phyloP scores from a whole-genome alignment of 176 grass and related monocot species.

The Bothriochloa decipiens region DNA sequence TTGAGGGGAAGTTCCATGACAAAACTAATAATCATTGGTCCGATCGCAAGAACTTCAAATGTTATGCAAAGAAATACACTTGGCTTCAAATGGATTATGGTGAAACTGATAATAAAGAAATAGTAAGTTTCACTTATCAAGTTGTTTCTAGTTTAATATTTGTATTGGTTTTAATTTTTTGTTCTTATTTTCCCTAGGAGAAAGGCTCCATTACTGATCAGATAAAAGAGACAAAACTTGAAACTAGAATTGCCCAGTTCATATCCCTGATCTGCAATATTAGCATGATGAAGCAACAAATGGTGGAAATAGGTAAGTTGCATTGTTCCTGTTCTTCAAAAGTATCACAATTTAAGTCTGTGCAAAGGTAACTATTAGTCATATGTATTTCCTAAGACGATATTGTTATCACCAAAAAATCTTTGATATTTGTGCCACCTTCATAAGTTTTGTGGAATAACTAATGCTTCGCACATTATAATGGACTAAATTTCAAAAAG shows the following conservation, averaged over 20 bases:
- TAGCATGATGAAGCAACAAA: slow-evolving; percentile 99
- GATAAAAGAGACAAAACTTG: slow-evolving; percentile 81
- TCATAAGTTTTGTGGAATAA: slow-evolving; percentile 7
- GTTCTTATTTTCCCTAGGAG: slow-evolving; percentile 35
- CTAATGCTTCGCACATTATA: not conserved
- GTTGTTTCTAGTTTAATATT: slow-evolving; percentile 28
- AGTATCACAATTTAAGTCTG: slow-evolving; percentile 22
- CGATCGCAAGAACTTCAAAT: slow-evolving; percentile 65
- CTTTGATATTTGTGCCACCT: not conserved
- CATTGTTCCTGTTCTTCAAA: not conserved
- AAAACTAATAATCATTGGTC: slow-evolving; percentile 88
- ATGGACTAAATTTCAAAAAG: slow-evolving; percentile 1
- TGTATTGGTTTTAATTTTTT: slow-evolving; percentile 36
- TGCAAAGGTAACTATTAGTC: not conserved
- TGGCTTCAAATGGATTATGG: slow-evolving; percentile 97
- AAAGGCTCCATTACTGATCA: slow-evolving; percentile 51
- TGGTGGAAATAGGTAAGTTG: slow-evolving; percentile 95
- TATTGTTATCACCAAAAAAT: slow-evolving; percentile 2
- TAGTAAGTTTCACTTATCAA: slow-evolving; percentile 56
- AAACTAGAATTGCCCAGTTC: slow-evolving; percentile 72
- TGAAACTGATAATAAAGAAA: slow-evolving; percentile 67
- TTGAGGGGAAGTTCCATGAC: slow-evolving; percentile 68
- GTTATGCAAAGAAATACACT: slow-evolving; percentile 60
- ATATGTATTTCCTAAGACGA: slow-evolving; percentile 8
- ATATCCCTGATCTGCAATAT: slow-evolving; percentile 93